Conservation (phyloP, 371 early-diverging fungal species). For the Paraphysoderma sedebokerense region DNA sequence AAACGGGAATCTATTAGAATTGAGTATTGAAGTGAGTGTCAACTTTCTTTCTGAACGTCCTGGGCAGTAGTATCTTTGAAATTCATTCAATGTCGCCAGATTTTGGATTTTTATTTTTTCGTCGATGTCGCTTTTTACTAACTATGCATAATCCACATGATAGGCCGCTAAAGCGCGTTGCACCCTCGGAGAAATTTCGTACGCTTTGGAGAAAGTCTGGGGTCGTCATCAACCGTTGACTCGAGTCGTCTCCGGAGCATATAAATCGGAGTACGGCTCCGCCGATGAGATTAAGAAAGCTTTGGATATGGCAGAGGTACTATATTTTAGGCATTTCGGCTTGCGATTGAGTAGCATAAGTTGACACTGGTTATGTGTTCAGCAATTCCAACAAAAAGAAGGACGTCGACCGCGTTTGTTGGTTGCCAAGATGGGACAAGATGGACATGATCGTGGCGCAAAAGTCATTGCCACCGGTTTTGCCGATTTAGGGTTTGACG, state of each 20-base stretch:
- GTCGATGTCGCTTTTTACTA: background rate
- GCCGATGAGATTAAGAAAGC: slow-evolving; percentile 40
- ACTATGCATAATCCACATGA: too few species aligned
- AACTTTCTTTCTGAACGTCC: too few species aligned
- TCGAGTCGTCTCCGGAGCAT: slow-evolving; percentile 63
- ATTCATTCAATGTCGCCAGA: background rate
- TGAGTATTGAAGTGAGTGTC: slow-evolving; percentile 27
- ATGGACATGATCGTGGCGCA: slow-evolving; percentile 77
- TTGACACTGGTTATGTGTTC: background rate
- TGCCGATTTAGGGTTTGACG: slow-evolving; percentile 75
- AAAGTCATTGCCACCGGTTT: slow-evolving; percentile 77
- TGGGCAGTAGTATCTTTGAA: background rate
- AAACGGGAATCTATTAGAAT: slow-evolving; percentile 45
- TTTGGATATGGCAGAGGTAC: slow-evolving; percentile 33
- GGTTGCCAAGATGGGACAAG: slow-evolving; percentile 80
- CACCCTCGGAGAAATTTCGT: slow-evolving; percentile 68
- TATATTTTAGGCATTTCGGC: slow-evolving; percentile 4
- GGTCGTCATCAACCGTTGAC: slow-evolving; percentile 60
- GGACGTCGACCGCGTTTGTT: slow-evolving; percentile 67
- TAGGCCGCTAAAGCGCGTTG: slow-evolving; percentile 54
- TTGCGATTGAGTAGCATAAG: background rate
- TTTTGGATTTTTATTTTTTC: background rate
- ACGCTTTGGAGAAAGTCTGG: slow-evolving; percentile 55
- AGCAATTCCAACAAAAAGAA: slow-evolving; percentile 27
- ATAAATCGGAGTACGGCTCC: slow-evolving; percentile 57